Evolutionary conservation across 192 early-diverging fungal species (phyloP).

Genomic region (Coemansia javaensis): DNA sequence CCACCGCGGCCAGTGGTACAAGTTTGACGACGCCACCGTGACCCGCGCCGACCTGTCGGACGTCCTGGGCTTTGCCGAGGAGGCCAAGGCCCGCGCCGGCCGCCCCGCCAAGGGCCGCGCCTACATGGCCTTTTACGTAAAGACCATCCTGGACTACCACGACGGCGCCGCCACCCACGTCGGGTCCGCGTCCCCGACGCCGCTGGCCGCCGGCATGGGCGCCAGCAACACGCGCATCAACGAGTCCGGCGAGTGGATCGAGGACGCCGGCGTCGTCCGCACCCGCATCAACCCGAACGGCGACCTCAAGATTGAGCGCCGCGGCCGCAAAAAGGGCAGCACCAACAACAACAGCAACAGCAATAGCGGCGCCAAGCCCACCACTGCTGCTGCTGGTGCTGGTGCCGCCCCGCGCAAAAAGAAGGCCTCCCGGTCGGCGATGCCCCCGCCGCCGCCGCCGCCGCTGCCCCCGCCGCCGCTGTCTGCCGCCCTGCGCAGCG

Average conservation of each 20-base stretch:
- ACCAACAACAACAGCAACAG: constrained; percentile 17
- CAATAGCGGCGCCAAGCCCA: not conserved
- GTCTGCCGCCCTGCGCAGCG: not conserved
- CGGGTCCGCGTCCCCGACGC: not conserved
- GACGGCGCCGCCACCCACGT: constrained; percentile 14
- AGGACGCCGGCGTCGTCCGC: constrained; percentile 33
- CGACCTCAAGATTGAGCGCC: constrained; percentile 35
- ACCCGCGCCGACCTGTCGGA: constrained; percentile 63
- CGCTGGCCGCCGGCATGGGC: constrained; percentile 11
- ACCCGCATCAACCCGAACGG: constrained; percentile 26
- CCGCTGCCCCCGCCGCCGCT: not conserved
- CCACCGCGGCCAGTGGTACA: constrained; percentile 79
- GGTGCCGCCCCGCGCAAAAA: too few species aligned
- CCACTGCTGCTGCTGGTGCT: too few species aligned
- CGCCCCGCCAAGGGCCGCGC: constrained; percentile 39
- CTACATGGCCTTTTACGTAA: constrained; percentile 90
- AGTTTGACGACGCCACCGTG: constrained; percentile 83
- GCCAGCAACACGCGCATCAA: constrained; percentile 16
- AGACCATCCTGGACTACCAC: constrained; percentile 60
- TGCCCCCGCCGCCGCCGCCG: not conserved
- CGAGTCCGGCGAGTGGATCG: constrained; percentile 22
- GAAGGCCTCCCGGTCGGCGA: constrained; percentile 1
- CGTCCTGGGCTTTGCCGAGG: constrained; percentile 55
- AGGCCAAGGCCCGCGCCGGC: constrained; percentile 59
- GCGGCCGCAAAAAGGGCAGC: constrained; percentile 46